Conservation (phyloP, 2,329 filamentous ascomycete genomes). For the Fusarium piperis region DNA sequence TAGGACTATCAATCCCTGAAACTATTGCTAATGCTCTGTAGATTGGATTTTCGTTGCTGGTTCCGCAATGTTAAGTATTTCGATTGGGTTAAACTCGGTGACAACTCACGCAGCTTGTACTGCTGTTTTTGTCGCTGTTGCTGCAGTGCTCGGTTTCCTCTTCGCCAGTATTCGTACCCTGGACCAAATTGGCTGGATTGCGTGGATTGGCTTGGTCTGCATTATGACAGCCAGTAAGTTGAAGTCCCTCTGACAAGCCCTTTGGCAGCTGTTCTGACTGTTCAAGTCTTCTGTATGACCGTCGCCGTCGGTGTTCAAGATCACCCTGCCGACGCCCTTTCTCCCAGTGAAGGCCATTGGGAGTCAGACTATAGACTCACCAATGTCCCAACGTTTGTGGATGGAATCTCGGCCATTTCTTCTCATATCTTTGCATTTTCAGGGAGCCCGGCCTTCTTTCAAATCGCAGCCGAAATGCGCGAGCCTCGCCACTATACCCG, state of each 20-base stretch:
- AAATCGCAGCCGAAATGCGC: constrained; percentile 46
- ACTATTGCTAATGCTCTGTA: background rate
- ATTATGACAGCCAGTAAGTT: constrained; percentile 40
- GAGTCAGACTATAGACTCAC: constrained; percentile 42
- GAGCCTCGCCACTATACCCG: constrained; percentile 41
- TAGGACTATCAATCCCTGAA: background rate
- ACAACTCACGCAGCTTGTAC: constrained; percentile 50
- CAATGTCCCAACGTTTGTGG: constrained; percentile 42
- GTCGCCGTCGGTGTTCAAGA: constrained; percentile 45
- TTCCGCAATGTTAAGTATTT: constrained; percentile 51
- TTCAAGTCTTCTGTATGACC: constrained; percentile 37
- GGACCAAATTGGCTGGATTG: constrained; percentile 43
- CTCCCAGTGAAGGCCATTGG: constrained; percentile 38
- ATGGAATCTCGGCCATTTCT: constrained; percentile 43
- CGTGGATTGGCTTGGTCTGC: constrained; percentile 39
- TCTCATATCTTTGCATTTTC: constrained; percentile 49
- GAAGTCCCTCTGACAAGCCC: background rate
- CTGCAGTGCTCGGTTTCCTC: constrained; percentile 38
- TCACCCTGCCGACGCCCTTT: constrained; percentile 42
- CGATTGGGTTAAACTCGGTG: constrained; percentile 50
- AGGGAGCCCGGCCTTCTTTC: constrained; percentile 47
- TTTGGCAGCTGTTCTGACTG: too few relatives aligned
- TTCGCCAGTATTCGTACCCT: constrained; percentile 45
- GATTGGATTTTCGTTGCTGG: constrained; percentile 43
- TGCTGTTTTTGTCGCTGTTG: constrained; percentile 49